Evolutionary conservation across 768 basidiomycete genomes (phyloP).

Genomic region (Lactarius deliciosus): DNA sequence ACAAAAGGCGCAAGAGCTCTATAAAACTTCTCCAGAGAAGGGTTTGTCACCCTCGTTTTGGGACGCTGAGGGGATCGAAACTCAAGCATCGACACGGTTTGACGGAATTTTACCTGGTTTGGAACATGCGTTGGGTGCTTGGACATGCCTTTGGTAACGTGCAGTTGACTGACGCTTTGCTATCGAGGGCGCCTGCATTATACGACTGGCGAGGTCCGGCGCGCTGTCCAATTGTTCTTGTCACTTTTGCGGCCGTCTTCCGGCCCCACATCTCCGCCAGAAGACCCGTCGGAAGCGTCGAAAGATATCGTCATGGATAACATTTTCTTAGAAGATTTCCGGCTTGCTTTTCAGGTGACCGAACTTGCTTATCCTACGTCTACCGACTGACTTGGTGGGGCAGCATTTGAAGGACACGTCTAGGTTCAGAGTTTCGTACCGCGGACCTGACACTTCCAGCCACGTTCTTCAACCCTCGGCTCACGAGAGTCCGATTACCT

Average conservation of each 20-base stretch:
- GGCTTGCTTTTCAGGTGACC: conserved; percentile 76
- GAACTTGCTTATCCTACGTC: not conserved
- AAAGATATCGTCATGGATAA: conserved; percentile 47
- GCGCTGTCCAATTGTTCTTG: conserved; percentile 77
- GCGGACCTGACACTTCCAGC: conserved; percentile 61
- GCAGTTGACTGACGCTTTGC: conserved; percentile 12
- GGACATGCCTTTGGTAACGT: conserved; percentile 5
- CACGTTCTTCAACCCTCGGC: conserved; percentile 57
- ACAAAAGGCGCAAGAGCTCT: conserved; percentile 66
- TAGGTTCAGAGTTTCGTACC: conserved; percentile 42
- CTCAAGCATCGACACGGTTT: conserved; percentile 46
- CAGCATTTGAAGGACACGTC: conserved; percentile 75
- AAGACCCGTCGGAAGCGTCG: conserved; percentile 23
- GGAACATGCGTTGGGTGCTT: conserved; percentile 73
- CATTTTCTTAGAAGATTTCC: conserved; percentile 83
- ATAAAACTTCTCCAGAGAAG: conserved; percentile 50
- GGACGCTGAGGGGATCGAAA: conserved; percentile 60
- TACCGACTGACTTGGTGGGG: conserved; percentile 11
- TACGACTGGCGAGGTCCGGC: conserved; percentile 79
- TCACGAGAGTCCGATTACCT: conserved; percentile 58
- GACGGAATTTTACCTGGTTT: conserved; percentile 69
- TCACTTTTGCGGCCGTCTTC: conserved; percentile 58
- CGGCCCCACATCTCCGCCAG: conserved; percentile 27
- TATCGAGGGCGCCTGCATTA: conserved; percentile 80
- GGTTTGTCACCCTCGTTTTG: conserved; percentile 78